phyloP scores from a whole-genome alignment of 768 basidiomycete species.

The Psilocybe azurescens region DNA sequence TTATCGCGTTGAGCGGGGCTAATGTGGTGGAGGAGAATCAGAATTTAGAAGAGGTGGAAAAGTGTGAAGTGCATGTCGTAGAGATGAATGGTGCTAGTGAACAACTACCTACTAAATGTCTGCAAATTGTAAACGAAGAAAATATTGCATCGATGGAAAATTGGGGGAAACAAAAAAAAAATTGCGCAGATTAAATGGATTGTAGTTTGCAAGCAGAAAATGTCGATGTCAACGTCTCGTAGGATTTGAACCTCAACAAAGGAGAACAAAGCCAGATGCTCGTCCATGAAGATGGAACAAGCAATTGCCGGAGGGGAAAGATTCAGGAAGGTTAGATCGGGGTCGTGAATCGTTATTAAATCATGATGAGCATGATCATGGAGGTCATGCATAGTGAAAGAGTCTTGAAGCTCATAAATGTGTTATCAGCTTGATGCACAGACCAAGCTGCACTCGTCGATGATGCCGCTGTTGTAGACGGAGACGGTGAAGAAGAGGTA shows the following conservation, averaged over 20 bases:
- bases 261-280: neutral
- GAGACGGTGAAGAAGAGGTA: slow-evolving; percentile 12
- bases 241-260: neutral
- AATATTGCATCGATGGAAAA: neutral
- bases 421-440: slow-evolving; percentile 15
- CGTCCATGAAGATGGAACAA: neutral
- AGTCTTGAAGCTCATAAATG: slow-evolving; percentile 8
- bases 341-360: slow-evolving; percentile 12
- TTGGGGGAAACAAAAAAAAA: neutral
- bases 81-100: neutral
- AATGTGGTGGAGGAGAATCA: too few species aligned
- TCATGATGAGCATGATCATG: slow-evolving; percentile 23
- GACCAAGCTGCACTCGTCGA: slow-evolving; percentile 35
- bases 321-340: neutral
- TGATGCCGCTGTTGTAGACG: slow-evolving; percentile 23
- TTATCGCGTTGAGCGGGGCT: too few species aligned
- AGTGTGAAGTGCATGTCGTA: neutral
- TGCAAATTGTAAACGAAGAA: neutral
- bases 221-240: neutral
- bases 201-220: neutral
- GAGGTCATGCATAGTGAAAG: slow-evolving; percentile 23
- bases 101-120: neutral
- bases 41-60: neutral
- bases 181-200: neutral
- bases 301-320: neutral